Evolutionary conservation across 148 eudicot species (phyloP), one percentile per base, ranked within the genome.

Genomic region (Camellia japonica): DNA sequence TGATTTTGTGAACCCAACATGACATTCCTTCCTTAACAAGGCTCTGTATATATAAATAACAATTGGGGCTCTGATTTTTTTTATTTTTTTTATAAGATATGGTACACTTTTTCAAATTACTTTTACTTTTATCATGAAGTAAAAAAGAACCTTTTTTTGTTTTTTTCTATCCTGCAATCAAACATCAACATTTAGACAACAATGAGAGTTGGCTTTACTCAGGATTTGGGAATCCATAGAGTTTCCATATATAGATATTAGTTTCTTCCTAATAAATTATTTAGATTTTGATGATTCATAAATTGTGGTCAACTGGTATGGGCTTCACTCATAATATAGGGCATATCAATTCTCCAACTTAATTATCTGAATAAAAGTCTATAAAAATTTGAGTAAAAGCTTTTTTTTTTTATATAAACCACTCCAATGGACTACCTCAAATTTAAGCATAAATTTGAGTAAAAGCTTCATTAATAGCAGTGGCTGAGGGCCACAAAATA

Each of bases 311-410:
- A 46, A 76, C 23, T 62, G 52, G 41, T 46, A 3, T 43, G 42
- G 78, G 68, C 51, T 75, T 60, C 52, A 11, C 11, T 60, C 7
- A 42, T 42, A 19, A n/a, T 43, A n/a, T 41, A 18, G 8, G 49
- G 58, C 42, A 47, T 46, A 16, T 5, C 9, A 76, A 49, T 62
- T 63, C 79, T 30, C 69, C 69, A 75, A 63, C 44, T 61, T 62
- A 59, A 76, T 38, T 55, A 14, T n/a, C 3, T 55, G 14, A 18
- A 71, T 11, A 47, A 49, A 44, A 20, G 41, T 49, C 58, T 11
- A 38, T 47, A 15, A 18, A 2, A 14, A 30, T 30, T 30, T 30
- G 38, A 30, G 38, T 30, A 30, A 30, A 30, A 30, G 38, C 38
- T 1, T 30, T 30, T 30, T 23, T 23, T 30, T 30, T 30, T 1